Evolutionary conservation across 306 rosid genomes (phyloP).

Genomic region (Quercus mongolica): DNA sequence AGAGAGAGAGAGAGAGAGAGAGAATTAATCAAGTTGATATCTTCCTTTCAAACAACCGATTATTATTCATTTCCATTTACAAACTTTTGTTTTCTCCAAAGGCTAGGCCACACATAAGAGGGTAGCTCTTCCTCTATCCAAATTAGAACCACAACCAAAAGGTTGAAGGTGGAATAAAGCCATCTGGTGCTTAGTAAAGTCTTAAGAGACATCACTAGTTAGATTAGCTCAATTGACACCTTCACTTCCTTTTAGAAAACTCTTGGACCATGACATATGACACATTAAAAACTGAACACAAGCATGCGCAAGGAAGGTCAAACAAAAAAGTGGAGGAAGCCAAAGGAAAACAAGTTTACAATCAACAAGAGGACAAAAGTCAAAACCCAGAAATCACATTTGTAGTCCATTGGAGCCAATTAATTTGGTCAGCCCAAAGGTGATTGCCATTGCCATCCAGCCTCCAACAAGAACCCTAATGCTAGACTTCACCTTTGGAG

Average conservation of each 20-base stretch:
- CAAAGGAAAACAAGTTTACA: neutral
- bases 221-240: neutral
- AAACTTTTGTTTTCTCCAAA: no score
- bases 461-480: conserved; percentile 48
- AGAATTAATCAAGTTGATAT: no score
- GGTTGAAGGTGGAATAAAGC: neutral
- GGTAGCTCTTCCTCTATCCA: neutral
- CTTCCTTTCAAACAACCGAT: no score
- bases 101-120: neutral
- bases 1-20: no score
- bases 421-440: conserved; percentile 34
- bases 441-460: conserved; percentile 50
- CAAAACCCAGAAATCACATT: neutral
- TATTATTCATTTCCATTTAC: no score
- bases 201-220: neutral
- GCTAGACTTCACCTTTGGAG: conserved; percentile 21
- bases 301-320: neutral
- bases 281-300: neutral
- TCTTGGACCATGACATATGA: no score
- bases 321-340: neutral
- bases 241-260: neutral
- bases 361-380: neutral
- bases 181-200: neutral
- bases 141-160: neutral
- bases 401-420: neutral